Evolutionary conservation across 2,329 filamentous ascomycete species (phyloP).

Genomic region (Fusarium sulawesiense): DNA sequence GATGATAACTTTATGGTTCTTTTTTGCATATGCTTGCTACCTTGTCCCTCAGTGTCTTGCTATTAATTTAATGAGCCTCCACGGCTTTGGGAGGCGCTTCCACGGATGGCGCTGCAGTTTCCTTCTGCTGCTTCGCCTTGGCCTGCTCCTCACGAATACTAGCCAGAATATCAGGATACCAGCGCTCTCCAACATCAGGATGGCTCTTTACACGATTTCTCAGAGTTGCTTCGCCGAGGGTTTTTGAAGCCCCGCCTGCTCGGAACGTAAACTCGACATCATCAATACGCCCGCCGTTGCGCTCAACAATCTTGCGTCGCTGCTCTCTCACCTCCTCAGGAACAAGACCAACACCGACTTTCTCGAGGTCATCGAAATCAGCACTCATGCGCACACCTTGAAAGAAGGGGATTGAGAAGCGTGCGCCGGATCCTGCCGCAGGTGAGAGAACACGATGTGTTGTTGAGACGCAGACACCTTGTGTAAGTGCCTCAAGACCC

Average conservation of each 20-base stretch:
- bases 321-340: constrained; percentile 72
- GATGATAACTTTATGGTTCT: constrained; percentile 37
- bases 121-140: constrained; percentile 50
- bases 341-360: constrained; percentile 65
- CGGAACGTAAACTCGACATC: constrained; percentile 91
- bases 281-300: constrained; percentile 69
- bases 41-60: neutral
- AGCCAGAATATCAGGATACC: constrained; percentile 74
- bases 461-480: constrained; percentile 83
- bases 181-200: constrained; percentile 85
- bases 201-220: constrained; percentile 89
- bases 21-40: constrained; percentile 23
- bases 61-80: constrained; percentile 47
- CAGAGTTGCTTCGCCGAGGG: constrained; percentile 84
- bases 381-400: constrained; percentile 85
- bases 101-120: constrained; percentile 33
- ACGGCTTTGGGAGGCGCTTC: constrained; percentile 43
- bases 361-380: constrained; percentile 80
- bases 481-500: constrained; percentile 85
- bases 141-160: constrained; percentile 70
- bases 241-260: constrained; percentile 72
- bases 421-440: constrained; percentile 72
- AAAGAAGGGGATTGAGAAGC: constrained; percentile 88
- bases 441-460: constrained; percentile 88
- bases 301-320: constrained; percentile 67